Percentiles rank a stretch among this genome's conserved stretches.
phyloP scores from a whole-genome alignment of 2,329 filamentous ascomycete species.

The Moelleriella libera region DNA sequence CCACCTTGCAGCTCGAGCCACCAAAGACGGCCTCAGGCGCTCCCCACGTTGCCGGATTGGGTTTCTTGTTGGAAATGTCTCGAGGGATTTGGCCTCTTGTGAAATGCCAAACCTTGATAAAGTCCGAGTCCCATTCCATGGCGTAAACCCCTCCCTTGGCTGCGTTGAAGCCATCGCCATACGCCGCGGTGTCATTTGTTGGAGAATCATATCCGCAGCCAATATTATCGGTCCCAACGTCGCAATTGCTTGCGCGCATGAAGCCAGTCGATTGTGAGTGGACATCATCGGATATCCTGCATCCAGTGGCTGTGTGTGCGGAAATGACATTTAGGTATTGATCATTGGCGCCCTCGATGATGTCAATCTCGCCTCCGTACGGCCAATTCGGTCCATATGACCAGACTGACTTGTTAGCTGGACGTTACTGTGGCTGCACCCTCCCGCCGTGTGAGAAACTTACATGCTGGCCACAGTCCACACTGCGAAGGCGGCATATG shows the following conservation, averaged over 20 bases:
- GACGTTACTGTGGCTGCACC: too few species aligned
- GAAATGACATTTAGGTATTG: conserved; percentile 46
- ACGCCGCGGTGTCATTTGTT: conserved; percentile 27
- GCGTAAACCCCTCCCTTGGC: conserved; percentile 55
- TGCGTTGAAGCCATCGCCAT: conserved; percentile 53
- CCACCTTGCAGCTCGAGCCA: conserved; percentile 46
- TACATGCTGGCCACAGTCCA: conserved; percentile 61
- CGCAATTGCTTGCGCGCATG: conserved; percentile 19
- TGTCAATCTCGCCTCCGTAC: conserved; percentile 49
- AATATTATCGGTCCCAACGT: conserved; percentile 20
- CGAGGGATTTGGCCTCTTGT: conserved; percentile 47
- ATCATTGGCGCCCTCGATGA: conserved; percentile 56
- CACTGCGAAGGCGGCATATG: conserved; percentile 62
- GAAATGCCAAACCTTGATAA: conserved; percentile 68
- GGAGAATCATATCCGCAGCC: conserved; percentile 31
- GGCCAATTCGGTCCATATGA: conserved; percentile 46
- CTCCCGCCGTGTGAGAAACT: conserved; percentile 5
- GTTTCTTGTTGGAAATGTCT: conserved; percentile 45
- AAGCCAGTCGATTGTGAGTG: conserved; percentile 12
- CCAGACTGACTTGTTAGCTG: conserved; percentile 26
- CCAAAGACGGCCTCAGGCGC: conserved; percentile 57
- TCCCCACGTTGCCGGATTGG: conserved; percentile 54
- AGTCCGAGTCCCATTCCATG: conserved; percentile 53
- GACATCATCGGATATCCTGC: conserved; percentile 11
- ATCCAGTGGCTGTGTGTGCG: conserved; percentile 37